Base-by-base conservation (phyloP, 257 asterid species). In the Scutellaria minor region DNA sequence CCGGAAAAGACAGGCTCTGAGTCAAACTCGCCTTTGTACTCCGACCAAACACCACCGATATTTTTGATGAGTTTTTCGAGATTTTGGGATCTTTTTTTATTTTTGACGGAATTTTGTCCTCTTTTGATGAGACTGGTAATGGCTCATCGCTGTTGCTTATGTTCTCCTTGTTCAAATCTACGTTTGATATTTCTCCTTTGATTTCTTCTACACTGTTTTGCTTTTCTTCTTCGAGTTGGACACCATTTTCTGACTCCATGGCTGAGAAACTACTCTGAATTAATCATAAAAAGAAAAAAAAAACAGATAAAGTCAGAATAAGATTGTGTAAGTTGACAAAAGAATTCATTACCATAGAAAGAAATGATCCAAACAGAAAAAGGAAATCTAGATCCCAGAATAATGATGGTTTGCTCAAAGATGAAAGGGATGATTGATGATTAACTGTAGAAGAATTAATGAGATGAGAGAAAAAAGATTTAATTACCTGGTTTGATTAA, bases 1-100 rank as follows among this genome's bases (percentile, higher is more conserved):
- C 64, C 31, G 93, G 97, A 48, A 90, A 86, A 0, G 97, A 90
- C 3, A 87, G 81, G 48, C 93, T 88, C 80, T 88, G 91, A 0
- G 77, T 75, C 78, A 86, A 67, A 75, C 84, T 84, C 7, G 82
- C 80, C 72, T 77, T 79, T 0, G 77, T 72, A 6, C 81, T 79
- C 20, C 83, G 86, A 63, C 85, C 85, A 45, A 86, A 77, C 77
- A 68, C 88, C 48, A 79, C 81, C 0, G 90, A 69, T 51, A 77
- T 80, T 75, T 71, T 84, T 6, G 80, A 71, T 58, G 74, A 77
- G 69, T 74, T 84, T 66, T 78, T 85, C 35, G 80, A 40, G 64
- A 45, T 41, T 75, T 79, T 85, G 31, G 82, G 35, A 69, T 66
- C 78, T 13, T 24, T 53, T 77, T 76, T 85, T 6, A 46, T 53